Evolutionary conservation across 129 eudicot species (phyloP), one percentile per base, ranked within the genome.

Genomic region (Heracleum sosnowskyi): DNA sequence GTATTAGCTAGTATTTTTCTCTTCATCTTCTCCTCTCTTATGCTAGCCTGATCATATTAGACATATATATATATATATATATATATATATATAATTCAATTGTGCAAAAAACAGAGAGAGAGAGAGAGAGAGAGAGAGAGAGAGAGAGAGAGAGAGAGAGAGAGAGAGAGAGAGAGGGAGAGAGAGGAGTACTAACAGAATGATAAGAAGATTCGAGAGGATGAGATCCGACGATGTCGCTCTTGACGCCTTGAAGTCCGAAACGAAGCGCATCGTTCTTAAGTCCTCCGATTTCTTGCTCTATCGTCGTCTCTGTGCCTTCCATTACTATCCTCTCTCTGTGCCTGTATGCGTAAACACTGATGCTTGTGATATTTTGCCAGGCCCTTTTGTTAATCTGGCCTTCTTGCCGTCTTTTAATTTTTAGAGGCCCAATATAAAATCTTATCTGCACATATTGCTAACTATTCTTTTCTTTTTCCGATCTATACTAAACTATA

Each of bases 191-290:
- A 33, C 17, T 34, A 84, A 89, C 98, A 68, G 92, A 79, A 74
- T 85, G 89, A 74, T 79, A 85, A 45, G 90, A 84, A 60, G 97
- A 85, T 85, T 94, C 88, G 68, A 94, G 92, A 29, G 97, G 97
- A 80, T 94, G 98, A 81, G 93, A 71, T 85, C 92, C 96, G 40
- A 90, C 80, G 62, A 94, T 88, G 74, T 91, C 98, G 68, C 93
- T 85, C 84, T 91, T 94, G 84, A 91, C 96, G 60, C 96, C 95
- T 55, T 91, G 89, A 51, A 91, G 88, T 10, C 98, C 98, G 63
- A 88, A 91, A 20, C 98, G 96, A 20, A 90, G 90, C 33, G 97
- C 89, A 76, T 94, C 98, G 85, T 79, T 86, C 17, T 77, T 83
- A 1, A 85, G 64, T 9, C 93, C 93, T 81, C 95, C 97, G 83